Conservation (phyloP, 352 stramenopile species). For the Phytopythium kandeliae region DNA sequence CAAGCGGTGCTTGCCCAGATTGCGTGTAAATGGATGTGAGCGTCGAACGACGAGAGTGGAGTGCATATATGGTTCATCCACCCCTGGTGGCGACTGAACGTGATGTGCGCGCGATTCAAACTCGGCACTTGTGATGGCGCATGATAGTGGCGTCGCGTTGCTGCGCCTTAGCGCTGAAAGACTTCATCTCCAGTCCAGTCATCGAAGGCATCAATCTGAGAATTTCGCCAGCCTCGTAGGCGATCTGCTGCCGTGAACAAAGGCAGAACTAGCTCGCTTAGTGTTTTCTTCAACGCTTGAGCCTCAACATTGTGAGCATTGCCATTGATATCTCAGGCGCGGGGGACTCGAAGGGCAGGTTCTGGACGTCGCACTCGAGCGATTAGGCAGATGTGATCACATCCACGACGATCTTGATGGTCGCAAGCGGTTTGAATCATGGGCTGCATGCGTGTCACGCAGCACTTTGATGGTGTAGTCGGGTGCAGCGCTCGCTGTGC, state of each 20-base stretch:
- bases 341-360: conserved; percentile 36
- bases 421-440: conserved; percentile 5
- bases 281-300: too few relatives aligned
- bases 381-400: conserved; percentile 7
- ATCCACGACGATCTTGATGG: conserved; percentile 33
- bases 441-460: too few relatives aligned
- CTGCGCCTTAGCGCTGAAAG: conserved; percentile 18
- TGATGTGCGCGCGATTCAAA: conserved; percentile 50
- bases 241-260: conserved; percentile 19
- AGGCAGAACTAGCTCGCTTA: too few relatives aligned
- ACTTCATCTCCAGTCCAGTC: conserved; percentile 40
- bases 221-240: conserved; percentile 38
- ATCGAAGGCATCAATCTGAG: conserved; percentile 22
- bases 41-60: not conserved
- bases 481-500: not conserved
- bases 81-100: conserved; percentile 43
- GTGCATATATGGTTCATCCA: too few relatives aligned
- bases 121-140: conserved; percentile 55
- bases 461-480: too few relatives aligned
- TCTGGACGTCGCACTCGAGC: conserved; percentile 27
- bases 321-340: conserved; percentile 20
- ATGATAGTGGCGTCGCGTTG: conserved; percentile 11
- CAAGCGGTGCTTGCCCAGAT: not conserved
- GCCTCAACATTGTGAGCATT: conserved; percentile 28
- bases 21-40: not conserved